Conservation (phyloP, 2,329 filamentous ascomycete genomes). For the Aspergillus ochraceus region DNA sequence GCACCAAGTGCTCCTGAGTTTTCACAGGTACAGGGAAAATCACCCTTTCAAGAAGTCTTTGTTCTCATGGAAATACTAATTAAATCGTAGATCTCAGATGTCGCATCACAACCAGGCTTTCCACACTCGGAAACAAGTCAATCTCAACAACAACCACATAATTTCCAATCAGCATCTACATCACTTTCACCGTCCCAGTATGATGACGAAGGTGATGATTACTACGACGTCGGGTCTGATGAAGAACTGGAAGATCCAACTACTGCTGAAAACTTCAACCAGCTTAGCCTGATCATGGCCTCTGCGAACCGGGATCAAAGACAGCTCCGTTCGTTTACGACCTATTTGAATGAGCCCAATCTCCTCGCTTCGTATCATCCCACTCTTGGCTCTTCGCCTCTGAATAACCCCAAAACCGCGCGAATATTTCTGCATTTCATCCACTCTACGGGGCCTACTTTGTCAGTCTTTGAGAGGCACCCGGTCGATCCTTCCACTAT, state of each 20-base stretch:
- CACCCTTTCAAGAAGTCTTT: background rate
- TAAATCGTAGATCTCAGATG: background rate
- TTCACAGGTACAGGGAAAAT: background rate
- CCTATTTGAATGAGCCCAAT: conserved; percentile 49
- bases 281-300: conserved; percentile 45
- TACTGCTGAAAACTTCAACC: conserved; percentile 35
- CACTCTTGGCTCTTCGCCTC: conserved; percentile 65
- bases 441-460: conserved; percentile 78
- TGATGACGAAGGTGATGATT: conserved; percentile 60
- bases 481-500: conserved; percentile 70
- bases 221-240: conserved; percentile 62
- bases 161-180: conserved; percentile 4
- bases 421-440: conserved; percentile 90
- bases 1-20: background rate
- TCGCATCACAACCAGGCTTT: background rate
- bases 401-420: conserved; percentile 77
- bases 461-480: conserved; percentile 85
- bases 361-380: conserved; percentile 66
- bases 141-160: conserved; percentile 5
- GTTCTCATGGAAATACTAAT: background rate
- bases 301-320: conserved; percentile 48
- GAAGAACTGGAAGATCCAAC: conserved; percentile 53
- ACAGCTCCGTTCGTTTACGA: conserved; percentile 50
- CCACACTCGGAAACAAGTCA: background rate
- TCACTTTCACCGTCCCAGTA: conserved; percentile 29